A percentile compares a stretch with the other conserved stretches of the same genome.
These are phyloP conservation scores for Mediolabrus comicus DNA, from an alignment of 108 stramenopile species.

Conservation along the genomic window DNA sequence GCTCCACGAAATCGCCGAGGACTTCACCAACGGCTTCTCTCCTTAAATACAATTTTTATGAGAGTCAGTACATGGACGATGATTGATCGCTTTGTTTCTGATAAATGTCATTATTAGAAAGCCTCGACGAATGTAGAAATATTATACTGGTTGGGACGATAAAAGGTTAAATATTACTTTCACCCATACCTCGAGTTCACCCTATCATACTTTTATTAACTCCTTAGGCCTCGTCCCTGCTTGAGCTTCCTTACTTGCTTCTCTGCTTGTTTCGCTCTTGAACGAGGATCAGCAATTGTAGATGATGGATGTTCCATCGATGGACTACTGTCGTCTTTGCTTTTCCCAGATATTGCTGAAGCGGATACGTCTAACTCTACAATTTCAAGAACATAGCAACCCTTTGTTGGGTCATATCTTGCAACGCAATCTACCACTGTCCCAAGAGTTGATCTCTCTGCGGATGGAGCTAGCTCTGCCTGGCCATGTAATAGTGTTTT, in stretches of 20 bases:
- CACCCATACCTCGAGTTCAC: too few relatives aligned
- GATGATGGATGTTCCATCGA: not conserved
- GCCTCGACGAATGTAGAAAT: constrained; percentile 7
- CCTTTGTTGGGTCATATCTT: constrained; percentile 15
- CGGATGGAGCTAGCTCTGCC: not conserved
- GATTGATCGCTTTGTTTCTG: constrained; percentile 12
- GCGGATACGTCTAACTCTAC: constrained; percentile 11
- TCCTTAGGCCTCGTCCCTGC: constrained; percentile 8
- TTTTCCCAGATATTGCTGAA: not conserved
- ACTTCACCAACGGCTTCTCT: constrained; percentile 91
- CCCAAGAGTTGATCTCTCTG: not conserved
- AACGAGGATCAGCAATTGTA: constrained; percentile 14
- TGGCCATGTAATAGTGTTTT: not conserved
- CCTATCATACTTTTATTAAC: too few relatives aligned
- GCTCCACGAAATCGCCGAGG: constrained; percentile 93
- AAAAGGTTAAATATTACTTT: not conserved
- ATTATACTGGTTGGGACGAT: not conserved
- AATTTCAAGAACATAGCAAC: constrained; percentile 32
- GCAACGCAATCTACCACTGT: constrained; percentile 40
- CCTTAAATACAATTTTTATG: constrained; percentile 46
- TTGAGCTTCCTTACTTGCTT: constrained; percentile 28
- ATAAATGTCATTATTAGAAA: constrained; percentile 15
- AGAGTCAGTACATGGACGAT: not conserved
- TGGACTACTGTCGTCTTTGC: not conserved
- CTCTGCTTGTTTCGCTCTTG: constrained; percentile 22